These are phyloP conservation scores for Curvularia verruculosa DNA, from an alignment of 2,329 filamentous ascomycete genomes.

Conservation along the genomic window DNA sequence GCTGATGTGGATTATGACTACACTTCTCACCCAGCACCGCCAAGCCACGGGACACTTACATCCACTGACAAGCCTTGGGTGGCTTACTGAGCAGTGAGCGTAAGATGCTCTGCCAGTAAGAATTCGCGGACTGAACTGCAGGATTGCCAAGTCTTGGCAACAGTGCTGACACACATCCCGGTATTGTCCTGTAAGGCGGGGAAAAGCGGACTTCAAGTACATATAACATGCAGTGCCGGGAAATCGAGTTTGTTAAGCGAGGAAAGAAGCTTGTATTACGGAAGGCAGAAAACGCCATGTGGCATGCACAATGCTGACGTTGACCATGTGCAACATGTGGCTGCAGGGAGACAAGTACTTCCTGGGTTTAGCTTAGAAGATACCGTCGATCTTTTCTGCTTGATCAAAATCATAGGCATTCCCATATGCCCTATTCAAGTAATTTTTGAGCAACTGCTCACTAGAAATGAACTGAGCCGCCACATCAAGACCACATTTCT, in stretches of 20 bases:
- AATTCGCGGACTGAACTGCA: background rate
- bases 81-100: slow-evolving; percentile 27
- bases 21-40: slow-evolving; percentile 6
- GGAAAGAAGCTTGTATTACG: too few relatives aligned
- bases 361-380: slow-evolving; percentile 23
- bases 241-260: background rate
- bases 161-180: slow-evolving; percentile 13
- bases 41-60: slow-evolving; percentile 15
- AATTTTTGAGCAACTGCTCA: slow-evolving; percentile 53
- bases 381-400: slow-evolving; percentile 32
- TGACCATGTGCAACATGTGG: background rate
- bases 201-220: background rate
- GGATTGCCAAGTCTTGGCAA: slow-evolving; percentile 6
- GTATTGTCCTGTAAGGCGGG: background rate
- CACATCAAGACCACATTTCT: slow-evolving; percentile 55
- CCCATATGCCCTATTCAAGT: slow-evolving; percentile 64
- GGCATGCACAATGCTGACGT: background rate
- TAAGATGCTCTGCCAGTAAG: slow-evolving; percentile 16
- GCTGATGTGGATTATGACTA: slow-evolving; percentile 21
- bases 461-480: slow-evolving; percentile 58
- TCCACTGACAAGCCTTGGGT: slow-evolving; percentile 20
- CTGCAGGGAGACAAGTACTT: background rate
- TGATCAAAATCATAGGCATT: slow-evolving; percentile 69
- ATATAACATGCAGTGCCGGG: background rate
- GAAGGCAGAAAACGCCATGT: background rate